Conservation (phyloP, 345 rosid species). For the Eucalyptus curtisii region DNA sequence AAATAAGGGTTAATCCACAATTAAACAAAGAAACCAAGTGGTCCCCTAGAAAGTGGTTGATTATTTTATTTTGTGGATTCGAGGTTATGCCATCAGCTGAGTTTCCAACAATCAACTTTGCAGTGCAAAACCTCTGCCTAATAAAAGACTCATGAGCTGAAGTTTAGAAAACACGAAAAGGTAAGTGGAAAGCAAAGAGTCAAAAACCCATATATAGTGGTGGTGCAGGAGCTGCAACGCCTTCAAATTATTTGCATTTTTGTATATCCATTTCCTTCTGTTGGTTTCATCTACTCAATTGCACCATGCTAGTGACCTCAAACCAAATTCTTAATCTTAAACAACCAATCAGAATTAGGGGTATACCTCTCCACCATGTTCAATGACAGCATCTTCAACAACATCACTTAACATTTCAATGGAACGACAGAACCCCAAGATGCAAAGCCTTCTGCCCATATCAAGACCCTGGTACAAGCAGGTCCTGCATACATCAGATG, state of each 20-base stretch:
- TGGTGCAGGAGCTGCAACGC: neutral
- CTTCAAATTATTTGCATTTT: neutral
- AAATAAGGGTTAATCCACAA: neutral
- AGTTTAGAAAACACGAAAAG: neutral
- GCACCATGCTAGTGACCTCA: neutral
- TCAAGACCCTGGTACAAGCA: conserved; percentile 66
- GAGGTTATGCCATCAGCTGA: neutral
- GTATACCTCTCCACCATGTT: conserved; percentile 89
- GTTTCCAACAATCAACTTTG: neutral
- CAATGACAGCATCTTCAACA: conserved; percentile 84
- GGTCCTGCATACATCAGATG: neutral
- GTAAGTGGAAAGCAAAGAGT: neutral
- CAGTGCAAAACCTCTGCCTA: neutral
- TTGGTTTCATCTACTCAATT: neutral
- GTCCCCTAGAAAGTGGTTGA: neutral
- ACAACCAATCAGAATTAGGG: neutral
- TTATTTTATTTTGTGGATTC: neutral
- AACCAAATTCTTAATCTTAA: neutral
- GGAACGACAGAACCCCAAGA: conserved; percentile 91
- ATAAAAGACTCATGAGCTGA: neutral
- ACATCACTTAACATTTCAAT: conserved; percentile 96
- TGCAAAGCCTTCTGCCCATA: conserved; percentile 87
- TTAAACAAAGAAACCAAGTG: neutral
- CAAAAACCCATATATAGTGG: neutral
- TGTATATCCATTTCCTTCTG: neutral